Percentiles rank a stretch among this genome's conserved stretches.
phyloP scores from a whole-genome alignment of 2,329 filamentous ascomycete genomes.

The Botryotinia convoluta region DNA sequence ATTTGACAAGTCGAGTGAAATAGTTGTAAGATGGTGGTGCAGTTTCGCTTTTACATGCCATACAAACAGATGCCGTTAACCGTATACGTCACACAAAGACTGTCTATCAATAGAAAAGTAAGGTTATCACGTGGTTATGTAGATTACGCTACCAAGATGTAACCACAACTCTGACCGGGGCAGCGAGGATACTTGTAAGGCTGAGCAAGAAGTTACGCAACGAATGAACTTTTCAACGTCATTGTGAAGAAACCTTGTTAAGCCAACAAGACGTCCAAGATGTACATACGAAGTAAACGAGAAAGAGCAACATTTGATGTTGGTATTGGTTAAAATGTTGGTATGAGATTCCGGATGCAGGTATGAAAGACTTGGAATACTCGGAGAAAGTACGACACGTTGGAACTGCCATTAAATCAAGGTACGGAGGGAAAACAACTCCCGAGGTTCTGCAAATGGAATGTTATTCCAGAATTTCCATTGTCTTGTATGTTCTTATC shows the following conservation, averaged over 20 bases:
- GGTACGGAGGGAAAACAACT: neutral
- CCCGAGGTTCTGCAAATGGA: slow-evolving; percentile 1
- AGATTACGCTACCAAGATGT: neutral
- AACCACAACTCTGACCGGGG: neutral
- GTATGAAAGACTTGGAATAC: neutral
- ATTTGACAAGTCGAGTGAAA: slow-evolving; percentile 16
- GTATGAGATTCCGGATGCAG: neutral
- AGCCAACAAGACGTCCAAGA: neutral
- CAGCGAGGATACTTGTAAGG: slow-evolving; percentile 1
- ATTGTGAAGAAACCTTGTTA: neutral
- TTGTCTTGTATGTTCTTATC: neutral
- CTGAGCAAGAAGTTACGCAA: slow-evolving; percentile 11
- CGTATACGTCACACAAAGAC: neutral
- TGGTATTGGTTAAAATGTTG: neutral
- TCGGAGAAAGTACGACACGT: neutral
- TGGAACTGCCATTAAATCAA: neutral
- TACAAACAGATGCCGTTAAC: neutral
- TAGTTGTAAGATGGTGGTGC: neutral
- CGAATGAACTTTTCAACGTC: slow-evolving; percentile 1
- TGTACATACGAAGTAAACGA: neutral
- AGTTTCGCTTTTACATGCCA: neutral
- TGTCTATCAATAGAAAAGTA: neutral
- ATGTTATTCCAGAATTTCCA: neutral
- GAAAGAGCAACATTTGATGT: neutral
- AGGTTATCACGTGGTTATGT: neutral